Base-by-base conservation (phyloP, 371 early-diverging fungal species). In the Mucor irregularis region DNA sequence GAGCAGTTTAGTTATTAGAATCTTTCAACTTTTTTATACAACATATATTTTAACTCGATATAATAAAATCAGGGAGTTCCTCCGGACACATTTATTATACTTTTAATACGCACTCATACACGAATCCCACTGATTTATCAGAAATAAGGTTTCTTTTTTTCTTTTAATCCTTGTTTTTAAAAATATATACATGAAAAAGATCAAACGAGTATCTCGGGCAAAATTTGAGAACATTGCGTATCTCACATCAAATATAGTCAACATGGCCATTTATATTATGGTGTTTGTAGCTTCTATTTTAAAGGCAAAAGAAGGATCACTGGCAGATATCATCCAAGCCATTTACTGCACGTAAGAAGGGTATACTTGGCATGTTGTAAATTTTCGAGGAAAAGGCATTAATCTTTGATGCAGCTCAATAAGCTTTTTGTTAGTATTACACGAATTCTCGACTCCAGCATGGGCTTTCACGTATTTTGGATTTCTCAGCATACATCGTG, bases 321-420 rank as follows among this genome's bases (percentile, higher is more conserved):
- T 76, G 16, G 63, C 62, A 5, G 71, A 73, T 22, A 76, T 73
- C 17, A 63, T 76, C 5, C 65, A 69, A 54, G 38, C 62, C 16
- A 66, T 76, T 35, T 73, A 76, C 57, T 66, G 71, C 62, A 62
- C 53, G 77, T 65, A 67, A 71, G 64, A 43, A 17, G 16, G 38
- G 40, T 9, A 16, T 10, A 26, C 9, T n/a, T n/a, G n/a, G n/a
- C n/a, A n/a, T n/a, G n/a, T n/a, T n/a, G n/a, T n/a, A n/a, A n/a
- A n/a, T n/a, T n/a, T n/a, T n/a, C n/a, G n/a, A n/a, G 34, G 42
- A 31, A 13, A 21, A 4, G 16, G 7, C 17, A 21, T 10, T 2
- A 10, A 5, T 50, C 13, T 14, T 4, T 52, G 13, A 7, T 17
- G 3, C 24, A 26, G 14, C 39, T 43, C 22, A 42, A 48, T 64